These are phyloP conservation scores for Bothriochloa decipiens DNA, from an alignment of 176 grass and related monocot species.

Conservation along the genomic window DNA sequence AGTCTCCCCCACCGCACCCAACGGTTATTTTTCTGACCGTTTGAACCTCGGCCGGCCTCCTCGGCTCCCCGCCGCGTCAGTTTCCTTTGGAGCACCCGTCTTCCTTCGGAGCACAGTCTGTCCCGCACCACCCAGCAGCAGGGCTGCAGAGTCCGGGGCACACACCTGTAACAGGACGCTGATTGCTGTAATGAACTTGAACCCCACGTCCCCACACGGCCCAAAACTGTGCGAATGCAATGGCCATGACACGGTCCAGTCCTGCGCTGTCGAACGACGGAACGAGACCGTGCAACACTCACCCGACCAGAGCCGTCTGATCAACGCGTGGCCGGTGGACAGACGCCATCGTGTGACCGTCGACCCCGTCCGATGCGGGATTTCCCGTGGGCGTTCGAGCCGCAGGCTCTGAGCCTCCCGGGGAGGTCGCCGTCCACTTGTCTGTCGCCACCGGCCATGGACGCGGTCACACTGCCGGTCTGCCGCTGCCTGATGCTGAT, in stretches of 20 bases:
- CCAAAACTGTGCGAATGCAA: not conserved
- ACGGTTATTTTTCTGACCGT: slow-evolving; percentile 77
- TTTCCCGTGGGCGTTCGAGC: not conserved
- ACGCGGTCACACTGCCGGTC: slow-evolving; percentile 1
- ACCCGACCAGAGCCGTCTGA: not conserved
- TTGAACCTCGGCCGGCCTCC: slow-evolving; percentile 29
- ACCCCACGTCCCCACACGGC: not conserved
- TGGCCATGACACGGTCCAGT: not conserved
- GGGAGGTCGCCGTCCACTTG: not conserved
- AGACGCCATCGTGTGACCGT: not conserved
- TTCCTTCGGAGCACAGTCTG: not conserved
- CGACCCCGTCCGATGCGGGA: not conserved
- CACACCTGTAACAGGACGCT: not conserved
- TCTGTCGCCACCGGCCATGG: slow-evolving; percentile 38
- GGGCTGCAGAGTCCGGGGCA: too few relatives aligned
- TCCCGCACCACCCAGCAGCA: too few relatives aligned
- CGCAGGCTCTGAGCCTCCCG: not conserved
- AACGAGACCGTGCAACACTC: not conserved
- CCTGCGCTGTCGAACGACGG: not conserved
- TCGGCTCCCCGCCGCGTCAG: not conserved
- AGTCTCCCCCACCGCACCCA: slow-evolving; percentile 2
- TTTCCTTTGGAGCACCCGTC: not conserved
- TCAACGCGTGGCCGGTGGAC: not conserved
- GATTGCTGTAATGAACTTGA: not conserved
- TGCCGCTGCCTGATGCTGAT: not conserved